These are phyloP conservation scores for Arachis monticola DNA, from an alignment of 331 rosid genomes.

Conservation along the genomic window DNA sequence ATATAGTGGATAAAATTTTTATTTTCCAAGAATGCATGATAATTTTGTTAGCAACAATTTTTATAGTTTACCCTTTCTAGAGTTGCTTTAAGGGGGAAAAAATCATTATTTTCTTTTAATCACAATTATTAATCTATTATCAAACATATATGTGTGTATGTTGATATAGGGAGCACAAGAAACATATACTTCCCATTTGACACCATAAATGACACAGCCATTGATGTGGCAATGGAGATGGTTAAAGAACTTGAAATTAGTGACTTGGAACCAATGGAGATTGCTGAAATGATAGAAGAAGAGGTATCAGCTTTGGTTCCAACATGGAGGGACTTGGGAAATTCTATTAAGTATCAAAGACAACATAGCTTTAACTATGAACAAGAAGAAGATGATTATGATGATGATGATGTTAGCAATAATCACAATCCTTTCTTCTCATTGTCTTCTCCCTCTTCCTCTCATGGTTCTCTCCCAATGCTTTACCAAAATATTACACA, in stretches of 20 bases:
- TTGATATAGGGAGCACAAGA: conserved; percentile 57
- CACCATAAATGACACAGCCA: conserved; percentile 71
- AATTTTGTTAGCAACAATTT: background rate
- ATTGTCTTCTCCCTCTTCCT: conserved; percentile 63
- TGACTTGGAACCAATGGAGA: conserved; percentile 82
- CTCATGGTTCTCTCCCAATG: conserved; percentile 58
- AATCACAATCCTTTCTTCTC: conserved; percentile 57
- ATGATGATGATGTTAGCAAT: conserved; percentile 33
- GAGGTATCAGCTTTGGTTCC: conserved; percentile 72
- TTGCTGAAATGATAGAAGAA: conserved; percentile 83
- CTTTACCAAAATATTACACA: conserved; percentile 40
- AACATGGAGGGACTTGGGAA: conserved; percentile 55
- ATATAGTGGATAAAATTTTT: no score
- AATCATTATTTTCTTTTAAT: no score
- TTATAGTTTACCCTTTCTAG: no score
- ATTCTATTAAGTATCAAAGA: conserved; percentile 37
- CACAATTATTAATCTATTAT: background rate
- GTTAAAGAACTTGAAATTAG: conserved; percentile 82
- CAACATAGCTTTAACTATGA: conserved; percentile 67
- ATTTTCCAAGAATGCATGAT: no score
- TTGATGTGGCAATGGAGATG: conserved; percentile 89
- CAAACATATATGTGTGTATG: background rate
- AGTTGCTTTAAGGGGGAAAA: background rate
- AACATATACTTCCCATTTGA: conserved; percentile 81
- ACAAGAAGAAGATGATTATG: conserved; percentile 56